phyloP scores from a whole-genome alignment of 768 basidiomycete genomes.

The Boletus rubroflammeus region DNA sequence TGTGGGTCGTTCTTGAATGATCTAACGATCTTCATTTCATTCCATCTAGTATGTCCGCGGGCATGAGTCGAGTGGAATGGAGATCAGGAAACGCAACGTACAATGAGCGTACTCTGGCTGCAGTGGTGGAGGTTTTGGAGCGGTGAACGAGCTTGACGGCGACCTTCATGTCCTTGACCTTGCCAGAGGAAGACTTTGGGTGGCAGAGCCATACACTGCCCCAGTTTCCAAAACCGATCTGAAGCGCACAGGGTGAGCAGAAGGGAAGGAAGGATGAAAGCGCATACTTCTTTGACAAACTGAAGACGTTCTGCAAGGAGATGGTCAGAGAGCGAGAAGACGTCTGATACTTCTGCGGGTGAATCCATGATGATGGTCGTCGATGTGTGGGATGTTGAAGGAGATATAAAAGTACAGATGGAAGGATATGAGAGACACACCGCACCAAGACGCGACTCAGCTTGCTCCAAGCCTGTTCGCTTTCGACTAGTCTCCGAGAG shows the following conservation, averaged over 20 bases:
- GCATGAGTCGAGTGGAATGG: conserved; percentile 1
- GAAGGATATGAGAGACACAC: not conserved
- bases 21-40: conserved; percentile 95
- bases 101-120: conserved; percentile 86
- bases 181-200: conserved; percentile 48
- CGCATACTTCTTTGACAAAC: conserved; percentile 70
- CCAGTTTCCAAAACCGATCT: conserved; percentile 94
- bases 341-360: conserved; percentile 40
- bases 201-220: conserved; percentile 83
- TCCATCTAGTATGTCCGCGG: conserved; percentile 60
- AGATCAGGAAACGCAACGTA: conserved; percentile 36
- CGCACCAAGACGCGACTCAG: not conserved
- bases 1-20: conserved; percentile 81
- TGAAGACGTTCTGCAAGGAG: conserved; percentile 65
- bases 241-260: conserved; percentile 4
- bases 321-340: conserved; percentile 74
- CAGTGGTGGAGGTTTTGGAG: conserved; percentile 73
- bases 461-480: not conserved
- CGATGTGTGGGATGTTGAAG: not conserved
- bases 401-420: conserved; percentile 26
- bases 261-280: not conserved
- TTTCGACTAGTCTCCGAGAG: not conserved
- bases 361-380: conserved; percentile 22
- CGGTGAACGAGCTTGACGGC: conserved; percentile 95
- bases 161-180: conserved; percentile 51